Evolutionary conservation across 2,329 filamentous ascomycete genomes (phyloP), one percentile per base, ranked within the genome.

Genomic region (Microdochium bolleyi): DNA sequence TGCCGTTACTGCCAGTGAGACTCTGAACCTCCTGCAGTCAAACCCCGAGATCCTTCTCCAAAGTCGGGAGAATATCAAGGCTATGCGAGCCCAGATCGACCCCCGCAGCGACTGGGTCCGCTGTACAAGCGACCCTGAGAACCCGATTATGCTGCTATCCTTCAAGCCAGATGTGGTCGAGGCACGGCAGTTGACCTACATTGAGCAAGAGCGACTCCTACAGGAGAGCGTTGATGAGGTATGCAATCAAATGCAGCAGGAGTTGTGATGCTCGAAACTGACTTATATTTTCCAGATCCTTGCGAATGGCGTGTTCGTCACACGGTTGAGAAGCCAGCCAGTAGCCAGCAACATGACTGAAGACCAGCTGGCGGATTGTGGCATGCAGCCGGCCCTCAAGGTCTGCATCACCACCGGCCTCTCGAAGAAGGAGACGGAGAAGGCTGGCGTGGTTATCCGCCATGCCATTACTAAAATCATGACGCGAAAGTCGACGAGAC

Each of bases 161-260:
- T 73, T 99, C 52, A 96, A 96, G 74, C 80, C 85, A 0, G 89
- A 96, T 53, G 83, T 96, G 37, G 76, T 96, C 41, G 77, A 82
- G 50, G 79, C 83, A 1, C 84, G 87, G 63, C 82, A 81, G 48
- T 72, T 95, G 53, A 82, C 75, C 14, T 67, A 81, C 10, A 80
- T 85, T 32, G 92, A 96, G 57, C 90, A 97, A 70, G 90, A 96
- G 63, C 80, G 83, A 54, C 70, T 97, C 19, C 71, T 99, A 54
- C 85, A 95, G 63, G 94, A 99, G 62, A 86, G 89, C 58, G 90
- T 96, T n/a, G 95, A 99, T 55, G 94, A 99, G 86, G 92, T 95
- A 78, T 62, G 81, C 68, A 51, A 27, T 9, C 30, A 16, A 21
- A 32, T 14, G 25, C 49, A 9, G 24, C 30, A 44, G 8, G 3